These are phyloP conservation scores for Davidsoniella neocaledoniae DNA, from an alignment of 2,329 filamentous ascomycete genomes.

Conservation along the genomic window DNA sequence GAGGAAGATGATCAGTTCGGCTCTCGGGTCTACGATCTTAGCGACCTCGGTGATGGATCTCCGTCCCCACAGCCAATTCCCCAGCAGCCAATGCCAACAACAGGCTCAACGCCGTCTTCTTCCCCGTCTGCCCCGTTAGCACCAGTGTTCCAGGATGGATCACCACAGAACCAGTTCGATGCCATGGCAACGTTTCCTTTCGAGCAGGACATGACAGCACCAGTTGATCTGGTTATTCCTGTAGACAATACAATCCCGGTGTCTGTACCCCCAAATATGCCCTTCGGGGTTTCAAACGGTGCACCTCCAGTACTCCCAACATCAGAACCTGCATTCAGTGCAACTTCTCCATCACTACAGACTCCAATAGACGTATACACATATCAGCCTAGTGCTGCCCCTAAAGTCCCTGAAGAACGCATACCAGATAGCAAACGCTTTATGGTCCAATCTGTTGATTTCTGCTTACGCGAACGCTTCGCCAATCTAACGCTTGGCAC, in stretches of 20 bases:
- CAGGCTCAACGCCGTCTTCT: background rate
- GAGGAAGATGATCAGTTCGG: slow-evolving; percentile 30
- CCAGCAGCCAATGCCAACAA: background rate
- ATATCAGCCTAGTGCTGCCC: too few species aligned
- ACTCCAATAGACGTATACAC: background rate
- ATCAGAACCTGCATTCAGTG: background rate
- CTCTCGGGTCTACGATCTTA: background rate
- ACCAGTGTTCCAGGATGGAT: background rate
- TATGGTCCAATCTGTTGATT: slow-evolving; percentile 39
- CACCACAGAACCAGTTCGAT: too few species aligned
- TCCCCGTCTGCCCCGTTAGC: background rate
- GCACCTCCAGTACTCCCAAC: background rate
- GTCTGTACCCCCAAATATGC: background rate
- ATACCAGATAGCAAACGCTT: slow-evolving; percentile 38
- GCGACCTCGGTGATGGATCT: background rate
- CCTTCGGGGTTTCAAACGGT: background rate
- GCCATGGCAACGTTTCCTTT: too few species aligned
- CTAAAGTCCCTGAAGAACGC: too few species aligned
- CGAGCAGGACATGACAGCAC: too few species aligned
- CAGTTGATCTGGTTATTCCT: too few species aligned
- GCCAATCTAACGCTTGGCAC: slow-evolving; percentile 38
- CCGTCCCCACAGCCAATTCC: background rate
- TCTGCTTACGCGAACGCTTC: slow-evolving; percentile 34
- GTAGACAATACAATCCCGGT: background rate
- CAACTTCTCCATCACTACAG: background rate